Evolutionary conservation across 345 rosid genomes (phyloP).

Genomic region (Eucalyptus brandiana): DNA sequence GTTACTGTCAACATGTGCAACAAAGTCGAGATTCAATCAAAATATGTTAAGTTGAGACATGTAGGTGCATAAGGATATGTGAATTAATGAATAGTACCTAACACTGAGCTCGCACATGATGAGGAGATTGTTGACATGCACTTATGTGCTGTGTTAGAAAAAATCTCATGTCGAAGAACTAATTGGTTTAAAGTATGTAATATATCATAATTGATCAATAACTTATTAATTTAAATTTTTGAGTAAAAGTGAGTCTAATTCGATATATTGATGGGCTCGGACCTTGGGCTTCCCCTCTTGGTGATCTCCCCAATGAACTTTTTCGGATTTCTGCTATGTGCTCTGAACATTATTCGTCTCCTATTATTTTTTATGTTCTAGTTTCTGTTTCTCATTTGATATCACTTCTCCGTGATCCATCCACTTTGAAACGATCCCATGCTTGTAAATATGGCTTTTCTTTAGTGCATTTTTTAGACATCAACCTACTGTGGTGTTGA

Average conservation of each 20-base stretch:
- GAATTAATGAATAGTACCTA: not conserved
- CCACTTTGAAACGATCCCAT: not conserved
- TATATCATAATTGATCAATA: not conserved
- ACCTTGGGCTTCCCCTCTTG: not conserved
- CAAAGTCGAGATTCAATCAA: not conserved
- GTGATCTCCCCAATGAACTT: not conserved
- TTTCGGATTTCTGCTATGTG: accelerated
- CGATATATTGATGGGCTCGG: not conserved
- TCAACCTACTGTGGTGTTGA: no score
- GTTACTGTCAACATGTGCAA: not conserved
- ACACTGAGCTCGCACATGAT: not conserved
- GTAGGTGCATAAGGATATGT: accelerated
- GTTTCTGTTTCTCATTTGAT: not conserved
- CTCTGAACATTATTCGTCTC: not conserved
- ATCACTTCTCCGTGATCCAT: not conserved
- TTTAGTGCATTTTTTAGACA: not conserved
- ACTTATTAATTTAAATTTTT: not conserved
- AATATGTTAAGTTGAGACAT: not conserved
- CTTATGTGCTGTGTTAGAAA: not conserved
- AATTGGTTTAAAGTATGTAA: not conserved
- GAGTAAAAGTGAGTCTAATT: not conserved
- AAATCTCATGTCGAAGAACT: not conserved
- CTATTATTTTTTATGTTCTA: not conserved
- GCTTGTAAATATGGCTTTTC: not conserved
- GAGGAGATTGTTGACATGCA: not conserved